Conservation (phyloP, 2,329 filamentous ascomycete genomes). For the Beauveria rudraprayagi region DNA sequence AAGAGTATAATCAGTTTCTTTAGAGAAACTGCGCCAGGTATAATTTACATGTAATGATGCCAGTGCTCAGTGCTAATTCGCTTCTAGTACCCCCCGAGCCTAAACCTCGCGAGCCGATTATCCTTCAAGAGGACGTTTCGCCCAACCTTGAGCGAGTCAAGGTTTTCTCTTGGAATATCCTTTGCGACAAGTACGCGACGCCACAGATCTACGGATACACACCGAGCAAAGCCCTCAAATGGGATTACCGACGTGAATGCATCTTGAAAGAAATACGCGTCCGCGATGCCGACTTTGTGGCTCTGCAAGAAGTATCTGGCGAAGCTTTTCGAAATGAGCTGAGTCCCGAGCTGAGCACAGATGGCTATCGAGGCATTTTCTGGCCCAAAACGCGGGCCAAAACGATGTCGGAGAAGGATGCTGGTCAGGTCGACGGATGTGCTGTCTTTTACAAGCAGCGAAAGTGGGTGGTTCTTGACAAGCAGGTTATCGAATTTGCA, state of each 20-base stretch:
- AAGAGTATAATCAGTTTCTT: conserved; percentile 75
- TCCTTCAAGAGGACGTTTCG: conserved; percentile 62
- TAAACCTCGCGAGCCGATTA: conserved; percentile 65
- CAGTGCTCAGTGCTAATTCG: conserved; percentile 16
- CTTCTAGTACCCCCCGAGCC: conserved; percentile 67
- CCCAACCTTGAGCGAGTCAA: conserved; percentile 62
- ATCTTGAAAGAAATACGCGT: conserved; percentile 76
- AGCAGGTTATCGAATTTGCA: conserved; percentile 87
- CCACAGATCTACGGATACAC: conserved; percentile 83
- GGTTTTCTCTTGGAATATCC: conserved; percentile 88
- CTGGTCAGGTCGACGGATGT: conserved; percentile 86
- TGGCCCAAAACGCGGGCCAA: conserved; percentile 84
- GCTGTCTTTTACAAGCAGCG: conserved; percentile 93
- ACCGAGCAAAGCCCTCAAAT: conserved; percentile 69
- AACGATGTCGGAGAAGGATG: conserved; percentile 86
- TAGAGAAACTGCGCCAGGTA: conserved; percentile 78
- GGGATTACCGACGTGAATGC: conserved; percentile 77
- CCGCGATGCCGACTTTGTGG: conserved; percentile 80
- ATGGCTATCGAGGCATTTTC: conserved; percentile 90
- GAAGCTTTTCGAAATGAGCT: conserved; percentile 91
- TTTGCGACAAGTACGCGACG: conserved; percentile 91
- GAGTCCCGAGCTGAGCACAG: conserved; percentile 72
- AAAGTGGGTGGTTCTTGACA: conserved; percentile 91
- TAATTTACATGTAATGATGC: conserved; percentile 25
- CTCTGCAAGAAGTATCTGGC: conserved; percentile 86